Evolutionary conservation across 331 rosid species (phyloP).

Genomic region (Quercus phellos): DNA sequence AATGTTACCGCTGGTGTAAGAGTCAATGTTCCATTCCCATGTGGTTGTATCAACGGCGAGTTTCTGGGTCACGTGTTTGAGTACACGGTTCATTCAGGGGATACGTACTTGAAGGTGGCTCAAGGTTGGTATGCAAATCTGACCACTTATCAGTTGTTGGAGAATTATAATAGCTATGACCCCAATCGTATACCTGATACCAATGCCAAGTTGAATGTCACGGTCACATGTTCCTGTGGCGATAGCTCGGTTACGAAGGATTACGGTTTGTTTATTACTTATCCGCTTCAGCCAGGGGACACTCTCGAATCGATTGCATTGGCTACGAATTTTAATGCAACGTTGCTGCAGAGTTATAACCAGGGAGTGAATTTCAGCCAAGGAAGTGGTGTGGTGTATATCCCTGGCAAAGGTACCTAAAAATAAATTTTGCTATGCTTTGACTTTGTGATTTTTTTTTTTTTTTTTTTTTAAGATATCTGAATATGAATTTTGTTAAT

Average conservation of each 20-base stretch:
- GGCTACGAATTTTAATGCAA: neutral
- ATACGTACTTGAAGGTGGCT: slow-evolving; percentile 37
- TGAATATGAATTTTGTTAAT: neutral
- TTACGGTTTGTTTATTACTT: too few species aligned
- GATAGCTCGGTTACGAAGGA: slow-evolving; percentile 21
- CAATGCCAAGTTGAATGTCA: slow-evolving; percentile 24
- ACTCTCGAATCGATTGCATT: too few species aligned
- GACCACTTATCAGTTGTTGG: slow-evolving; percentile 38
- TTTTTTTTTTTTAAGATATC: neutral
- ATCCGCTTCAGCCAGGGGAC: too few species aligned
- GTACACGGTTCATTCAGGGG: slow-evolving; percentile 1
- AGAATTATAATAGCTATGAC: slow-evolving; percentile 16
- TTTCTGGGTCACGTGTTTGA: slow-evolving; percentile 42
- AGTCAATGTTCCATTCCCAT: slow-evolving; percentile 25
- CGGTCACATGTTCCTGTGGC: slow-evolving; percentile 61
- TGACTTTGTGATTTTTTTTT: neutral
- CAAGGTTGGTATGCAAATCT: slow-evolving; percentile 26
- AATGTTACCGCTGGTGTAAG: neutral
- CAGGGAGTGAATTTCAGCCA: slow-evolving; percentile 46
- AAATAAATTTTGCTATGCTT: neutral
- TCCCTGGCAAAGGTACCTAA: slow-evolving; percentile 57
- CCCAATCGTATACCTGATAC: slow-evolving; percentile 24
- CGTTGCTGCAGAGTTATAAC: slow-evolving; percentile 39
- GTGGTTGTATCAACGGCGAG: slow-evolving; percentile 17
- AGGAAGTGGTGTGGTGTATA: slow-evolving; percentile 56